These are phyloP conservation scores for Pythium brachiatum DNA, from an alignment of 352 stramenopile genomes.

Conservation along the genomic window DNA sequence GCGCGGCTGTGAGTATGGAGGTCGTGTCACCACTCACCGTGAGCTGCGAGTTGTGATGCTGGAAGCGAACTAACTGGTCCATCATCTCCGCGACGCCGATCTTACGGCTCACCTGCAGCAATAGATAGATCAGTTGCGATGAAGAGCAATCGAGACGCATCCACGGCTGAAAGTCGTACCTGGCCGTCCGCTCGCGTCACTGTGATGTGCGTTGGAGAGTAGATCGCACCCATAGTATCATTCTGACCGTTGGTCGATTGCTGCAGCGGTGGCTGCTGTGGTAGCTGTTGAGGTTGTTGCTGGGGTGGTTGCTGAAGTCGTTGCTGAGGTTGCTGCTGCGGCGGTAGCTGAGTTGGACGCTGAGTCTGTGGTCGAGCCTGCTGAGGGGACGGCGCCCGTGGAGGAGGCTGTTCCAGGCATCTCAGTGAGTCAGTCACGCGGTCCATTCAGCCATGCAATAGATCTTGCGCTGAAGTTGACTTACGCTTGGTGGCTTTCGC, in stretches of 20 bases:
- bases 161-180: constrained; percentile 15
- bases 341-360: background rate
- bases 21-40: too few species aligned
- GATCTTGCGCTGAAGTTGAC: background rate
- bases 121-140: background rate
- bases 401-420: background rate
- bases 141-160: background rate
- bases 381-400: background rate
- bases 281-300: background rate
- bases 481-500: background rate
- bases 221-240: constrained; percentile 51
- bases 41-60: constrained; percentile 71
- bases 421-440: background rate
- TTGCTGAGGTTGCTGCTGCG: background rate
- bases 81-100: constrained; percentile 77
- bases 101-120: constrained; percentile 53
- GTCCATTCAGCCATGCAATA: background rate
- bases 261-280: too few species aligned
- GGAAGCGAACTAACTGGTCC: constrained; percentile 70
- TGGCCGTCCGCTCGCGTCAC: constrained; percentile 70
- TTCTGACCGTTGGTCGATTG: constrained; percentile 8
- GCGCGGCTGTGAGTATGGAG: too few species aligned
- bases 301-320: background rate
- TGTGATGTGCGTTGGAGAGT: constrained; percentile 65
- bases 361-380: background rate